These are phyloP conservation scores for Mortierella polycephala DNA, from an alignment of 371 early-diverging fungal species.

Conservation along the genomic window DNA sequence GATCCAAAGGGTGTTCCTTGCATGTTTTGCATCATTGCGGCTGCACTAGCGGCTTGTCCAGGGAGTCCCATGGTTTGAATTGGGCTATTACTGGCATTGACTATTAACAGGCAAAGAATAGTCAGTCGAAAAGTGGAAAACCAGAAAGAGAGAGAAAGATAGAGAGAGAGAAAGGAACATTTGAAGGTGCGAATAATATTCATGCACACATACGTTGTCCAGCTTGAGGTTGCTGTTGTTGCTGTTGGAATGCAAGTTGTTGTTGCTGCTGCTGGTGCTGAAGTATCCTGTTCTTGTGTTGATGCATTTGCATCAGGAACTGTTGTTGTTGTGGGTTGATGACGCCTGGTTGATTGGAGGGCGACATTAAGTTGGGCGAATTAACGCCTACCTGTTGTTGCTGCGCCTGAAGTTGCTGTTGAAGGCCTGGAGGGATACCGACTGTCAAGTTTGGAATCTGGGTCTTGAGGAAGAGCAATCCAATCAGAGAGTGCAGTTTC, in stretches of 20 bases:
- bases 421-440: slow-evolving; percentile 11
- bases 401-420: slow-evolving; percentile 30
- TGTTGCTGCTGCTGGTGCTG: slow-evolving; percentile 30
- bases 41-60: slow-evolving; percentile 20
- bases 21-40: slow-evolving; percentile 17
- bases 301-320: slow-evolving; percentile 54
- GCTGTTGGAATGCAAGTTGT: slow-evolving; percentile 50
- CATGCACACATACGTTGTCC: slow-evolving; percentile 18
- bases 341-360: slow-evolving; percentile 23
- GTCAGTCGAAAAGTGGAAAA: too few relatives aligned
- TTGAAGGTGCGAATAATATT: background rate
- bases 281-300: slow-evolving; percentile 52
- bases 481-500: slow-evolving; percentile 60
- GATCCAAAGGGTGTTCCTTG: slow-evolving; percentile 21
- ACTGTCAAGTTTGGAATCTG: slow-evolving; percentile 62
- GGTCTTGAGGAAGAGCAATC: slow-evolving; percentile 62
- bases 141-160: background rate
- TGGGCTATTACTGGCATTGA: slow-evolving; percentile 27
- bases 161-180: background rate
- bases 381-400: slow-evolving; percentile 46
- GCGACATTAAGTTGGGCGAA: slow-evolving; percentile 49
- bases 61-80: slow-evolving; percentile 31
- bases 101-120: background rate
- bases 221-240: slow-evolving; percentile 45
- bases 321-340: slow-evolving; percentile 52